phyloP scores from a whole-genome alignment of 2,329 filamentous ascomycete species.

The Drechslera avenae region DNA sequence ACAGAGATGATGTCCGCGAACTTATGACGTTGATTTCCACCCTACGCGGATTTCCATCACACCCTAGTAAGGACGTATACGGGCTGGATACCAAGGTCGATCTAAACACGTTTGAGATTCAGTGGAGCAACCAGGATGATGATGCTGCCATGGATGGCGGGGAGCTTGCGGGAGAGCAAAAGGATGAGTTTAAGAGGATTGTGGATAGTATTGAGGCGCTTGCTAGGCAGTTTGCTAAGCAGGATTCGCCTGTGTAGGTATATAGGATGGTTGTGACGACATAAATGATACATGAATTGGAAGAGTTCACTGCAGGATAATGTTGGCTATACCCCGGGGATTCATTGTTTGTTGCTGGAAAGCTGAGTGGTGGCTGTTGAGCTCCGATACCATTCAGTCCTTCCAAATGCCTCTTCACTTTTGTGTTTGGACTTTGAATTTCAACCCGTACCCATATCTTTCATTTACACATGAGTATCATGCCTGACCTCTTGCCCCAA shows the following conservation, averaged over 20 bases:
- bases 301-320: too few species aligned
- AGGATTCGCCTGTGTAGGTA: constrained; percentile 43
- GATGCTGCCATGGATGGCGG: constrained; percentile 41
- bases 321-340: too few species aligned
- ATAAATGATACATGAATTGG: too few species aligned
- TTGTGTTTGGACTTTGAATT: too few species aligned
- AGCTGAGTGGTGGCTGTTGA: too few species aligned
- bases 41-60: constrained; percentile 50
- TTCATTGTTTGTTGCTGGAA: too few species aligned
- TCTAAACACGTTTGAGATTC: constrained; percentile 51
- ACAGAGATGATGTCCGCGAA: constrained; percentile 50
- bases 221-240: constrained; percentile 49
- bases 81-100: constrained; percentile 48
- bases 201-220: constrained; percentile 51
- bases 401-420: too few species aligned
- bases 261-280: too few species aligned
- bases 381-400: too few species aligned
- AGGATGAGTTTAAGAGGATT: constrained; percentile 52
- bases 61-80: constrained; percentile 48
- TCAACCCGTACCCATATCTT: background rate
- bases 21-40: constrained; percentile 46
- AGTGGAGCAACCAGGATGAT: constrained; percentile 50
- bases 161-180: constrained; percentile 49
- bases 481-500: background rate
- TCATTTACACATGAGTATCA: background rate